Base-by-base conservation (phyloP, 2,329 filamentous ascomycete species). In the Monilinia laxa region DNA sequence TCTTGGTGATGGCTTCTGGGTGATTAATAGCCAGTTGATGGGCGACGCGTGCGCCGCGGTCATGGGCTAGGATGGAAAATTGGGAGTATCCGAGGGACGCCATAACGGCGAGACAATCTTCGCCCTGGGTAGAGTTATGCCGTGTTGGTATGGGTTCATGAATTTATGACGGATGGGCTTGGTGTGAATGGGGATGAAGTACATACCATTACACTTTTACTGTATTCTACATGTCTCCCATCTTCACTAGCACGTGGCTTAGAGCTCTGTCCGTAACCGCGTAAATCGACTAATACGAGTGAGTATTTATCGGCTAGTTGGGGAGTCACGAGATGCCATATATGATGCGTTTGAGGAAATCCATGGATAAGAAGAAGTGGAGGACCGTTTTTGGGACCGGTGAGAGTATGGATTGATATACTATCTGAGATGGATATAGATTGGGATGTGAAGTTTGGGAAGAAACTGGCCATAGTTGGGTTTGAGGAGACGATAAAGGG, bases 41-140 rank as follows among this genome's bases (percentile, higher is more conserved):
- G 0, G 83, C 79, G 2, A 87, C 80, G 40, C 84, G 77, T 0
- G 82, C 85, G 4, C 85, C 85, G 51, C 85, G 81, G 72, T 87
- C 85, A 71, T 87, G 85, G 0, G 80, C 83, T 66, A 83, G 83
- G 25, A 87, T 75, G 70, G 76, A 82, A 73, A 83, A 85, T 0
- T 73, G 68, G 0, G 70, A 49, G 70, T 78, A 76, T 10, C 79
- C 79, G 0, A 84, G 75, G 1, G 71, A 54, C 20, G 78, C 71
- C 83, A 85, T 85, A 20, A 82, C 79, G 18, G 72, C 70, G 10
- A 80, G 72, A 67, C 79, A 80, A 71, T 85, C 83, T 2, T 73
- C 35, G 12, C 47, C 63, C 63, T 65, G 16, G 4, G 31, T 45
- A 47, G 42, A 7, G 12, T 5, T 12, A 9, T 9, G 5, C 2